phyloP scores from a whole-genome alignment of 225 moss, liverwort and hornwort species.

The Antitrichia curtipendula region DNA sequence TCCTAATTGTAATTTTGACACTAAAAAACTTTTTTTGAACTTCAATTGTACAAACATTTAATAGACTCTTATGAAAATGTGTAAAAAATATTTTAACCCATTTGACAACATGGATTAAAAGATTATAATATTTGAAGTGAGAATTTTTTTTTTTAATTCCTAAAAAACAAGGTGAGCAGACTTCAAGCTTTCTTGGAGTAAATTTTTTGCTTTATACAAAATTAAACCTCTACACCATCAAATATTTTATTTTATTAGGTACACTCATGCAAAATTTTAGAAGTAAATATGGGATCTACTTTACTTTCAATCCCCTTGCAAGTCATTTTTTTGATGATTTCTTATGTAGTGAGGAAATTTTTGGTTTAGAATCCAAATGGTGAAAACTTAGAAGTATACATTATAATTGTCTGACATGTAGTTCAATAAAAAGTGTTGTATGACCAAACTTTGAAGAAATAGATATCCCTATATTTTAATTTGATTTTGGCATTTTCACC shows the following conservation, averaged over 20 bases:
- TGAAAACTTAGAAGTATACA: no score
- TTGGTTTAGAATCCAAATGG: no score
- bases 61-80: not conserved
- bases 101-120: not conserved
- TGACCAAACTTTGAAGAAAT: no score
- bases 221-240: not conserved
- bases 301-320: not conserved
- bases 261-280: not conserved
- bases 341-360: no score
- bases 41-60: not conserved
- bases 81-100: not conserved
- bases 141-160: not conserved
- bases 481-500: no score
- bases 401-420: no score
- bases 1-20: no score
- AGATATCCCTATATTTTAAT: no score
- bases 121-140: not conserved
- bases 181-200: not conserved
- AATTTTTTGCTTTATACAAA: not conserved
- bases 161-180: rapidly evolving
- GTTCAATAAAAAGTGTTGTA: no score
- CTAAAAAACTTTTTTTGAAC: no score
- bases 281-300: not conserved
- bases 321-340: not conserved
- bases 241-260: not conserved